phyloP scores from a whole-genome alignment of 139 green algal species.

The Chlorella vulgaris region DNA sequence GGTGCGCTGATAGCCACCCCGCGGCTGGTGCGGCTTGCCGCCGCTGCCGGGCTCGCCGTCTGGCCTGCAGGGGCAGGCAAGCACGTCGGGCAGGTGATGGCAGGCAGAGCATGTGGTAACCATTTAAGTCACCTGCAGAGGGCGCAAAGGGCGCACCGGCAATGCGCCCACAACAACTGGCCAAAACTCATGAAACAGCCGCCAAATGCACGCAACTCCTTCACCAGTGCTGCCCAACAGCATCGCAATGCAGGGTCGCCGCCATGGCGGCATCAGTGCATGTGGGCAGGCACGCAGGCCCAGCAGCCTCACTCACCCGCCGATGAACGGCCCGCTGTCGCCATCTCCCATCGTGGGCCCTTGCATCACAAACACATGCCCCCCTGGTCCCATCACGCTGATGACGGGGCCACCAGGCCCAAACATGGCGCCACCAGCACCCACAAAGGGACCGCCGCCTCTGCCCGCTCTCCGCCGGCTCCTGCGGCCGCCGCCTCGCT shows the following conservation, averaged over 20 bases:
- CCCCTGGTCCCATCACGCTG: neutral
- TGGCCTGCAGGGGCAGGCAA: neutral
- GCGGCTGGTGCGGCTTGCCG: slow-evolving; percentile 19
- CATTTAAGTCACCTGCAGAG: neutral
- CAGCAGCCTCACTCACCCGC: too few species aligned
- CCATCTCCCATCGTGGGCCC: neutral
- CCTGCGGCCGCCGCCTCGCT: neutral
- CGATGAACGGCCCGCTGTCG: too few species aligned
- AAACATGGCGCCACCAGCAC: slow-evolving; percentile 16
- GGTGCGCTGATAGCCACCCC: slow-evolving; percentile 2
- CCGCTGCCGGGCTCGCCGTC: neutral
- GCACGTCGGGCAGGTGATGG: neutral
- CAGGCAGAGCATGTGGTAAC: neutral
- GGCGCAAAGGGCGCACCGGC: too few species aligned
- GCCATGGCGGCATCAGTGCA: too few species aligned
- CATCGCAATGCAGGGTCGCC: too few species aligned
- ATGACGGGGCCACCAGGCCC: neutral
- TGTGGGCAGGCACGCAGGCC: too few species aligned
- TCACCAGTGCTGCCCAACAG: too few species aligned
- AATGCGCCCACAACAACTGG: too few species aligned
- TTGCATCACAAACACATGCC: neutral
- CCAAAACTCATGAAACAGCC: too few species aligned
- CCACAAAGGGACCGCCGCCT: neutral
- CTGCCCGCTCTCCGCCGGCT: neutral
- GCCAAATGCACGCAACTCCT: too few species aligned